Evolutionary conservation across 2,329 filamentous ascomycete genomes (phyloP).

Genomic region (Venturia oleaginea): DNA sequence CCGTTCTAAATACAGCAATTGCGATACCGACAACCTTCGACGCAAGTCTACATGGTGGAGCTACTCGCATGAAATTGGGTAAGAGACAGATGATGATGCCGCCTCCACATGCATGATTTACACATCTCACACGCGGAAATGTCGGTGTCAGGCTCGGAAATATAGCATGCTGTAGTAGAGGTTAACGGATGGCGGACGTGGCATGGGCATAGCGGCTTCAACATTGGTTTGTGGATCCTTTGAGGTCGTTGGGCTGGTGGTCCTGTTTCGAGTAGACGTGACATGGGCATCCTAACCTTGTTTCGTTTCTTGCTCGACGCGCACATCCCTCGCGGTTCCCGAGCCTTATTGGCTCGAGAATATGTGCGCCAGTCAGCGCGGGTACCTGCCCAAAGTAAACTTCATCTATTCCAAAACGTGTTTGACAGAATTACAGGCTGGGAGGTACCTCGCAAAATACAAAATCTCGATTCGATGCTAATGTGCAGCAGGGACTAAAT

Average conservation of each 20-base stretch:
- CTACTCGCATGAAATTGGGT: no score
- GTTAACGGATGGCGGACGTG: neutral
- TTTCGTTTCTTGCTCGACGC: neutral
- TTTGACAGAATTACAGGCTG: neutral
- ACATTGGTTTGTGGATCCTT: neutral
- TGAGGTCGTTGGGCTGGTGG: neutral
- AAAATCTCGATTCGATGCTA: neutral
- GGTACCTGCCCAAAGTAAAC: neutral
- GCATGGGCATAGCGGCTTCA: no score
- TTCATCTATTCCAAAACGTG: neutral
- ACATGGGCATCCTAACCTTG: neutral
- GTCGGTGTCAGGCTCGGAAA: no score
- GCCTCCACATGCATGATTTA: no score
- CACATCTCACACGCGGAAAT: no score
- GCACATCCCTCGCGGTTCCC: neutral
- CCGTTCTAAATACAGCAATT: no score
- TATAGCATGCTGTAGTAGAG: no score
- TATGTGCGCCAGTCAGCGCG: neutral
- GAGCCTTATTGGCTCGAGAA: neutral
- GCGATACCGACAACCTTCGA: no score
- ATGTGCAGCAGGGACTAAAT: neutral
- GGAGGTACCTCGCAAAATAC: neutral
- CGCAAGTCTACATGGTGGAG: no score
- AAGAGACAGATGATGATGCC: neutral
- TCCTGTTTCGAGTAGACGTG: neutral